Evolutionary conservation across 2,329 filamentous ascomycete genomes (phyloP), one percentile per base, ranked within the genome.

Genomic region (Phaeosphaeria sp.): DNA sequence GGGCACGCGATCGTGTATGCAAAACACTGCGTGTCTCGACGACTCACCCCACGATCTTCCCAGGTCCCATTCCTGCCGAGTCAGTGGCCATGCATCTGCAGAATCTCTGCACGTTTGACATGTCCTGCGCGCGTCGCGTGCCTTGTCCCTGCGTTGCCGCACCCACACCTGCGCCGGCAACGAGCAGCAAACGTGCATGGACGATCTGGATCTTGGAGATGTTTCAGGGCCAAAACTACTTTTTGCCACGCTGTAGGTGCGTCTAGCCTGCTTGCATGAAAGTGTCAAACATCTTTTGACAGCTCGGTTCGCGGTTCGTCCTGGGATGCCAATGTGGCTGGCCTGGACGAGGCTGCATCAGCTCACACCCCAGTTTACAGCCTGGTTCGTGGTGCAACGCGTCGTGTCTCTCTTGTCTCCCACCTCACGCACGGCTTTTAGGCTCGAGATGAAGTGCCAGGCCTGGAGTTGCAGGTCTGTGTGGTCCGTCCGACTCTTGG

Each of bases 21-120:
- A 50, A 52, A 39, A 56, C 54, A 53, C 21, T 48, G 30, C 17
- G 27, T 22, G 48, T 56, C 44, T 51, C 43, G 18, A 20, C 3
- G 36, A 43, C 40, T 43, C 33, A 43, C 30, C 20, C 36, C 48
- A 6, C 46, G 39, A 42, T 44, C 44, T 44, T 33, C 36, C 25
- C 8, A 42, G n/a, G 20, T 20, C 30, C 24, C n/a, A 13, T 3
- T 11, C 18, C 47, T 64, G 61, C 53, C 59, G 59, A 64, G 60
- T 62, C 30, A 63, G 60, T 56, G 59, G 51, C 52, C 60, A 51
- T 62, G 57, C 60, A 30, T 60, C 51, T 60, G 59, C 51, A 49
- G 39, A 39, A 40, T 30, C 47, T 51, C 46, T 20, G 47, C 47
- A 50, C 25, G 36, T 50, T 40, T 42, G 48, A 42, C 48, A 50